Conservation (phyloP, 2,329 filamentous ascomycete species). For the Zymoseptoria ardabiliae region DNA sequence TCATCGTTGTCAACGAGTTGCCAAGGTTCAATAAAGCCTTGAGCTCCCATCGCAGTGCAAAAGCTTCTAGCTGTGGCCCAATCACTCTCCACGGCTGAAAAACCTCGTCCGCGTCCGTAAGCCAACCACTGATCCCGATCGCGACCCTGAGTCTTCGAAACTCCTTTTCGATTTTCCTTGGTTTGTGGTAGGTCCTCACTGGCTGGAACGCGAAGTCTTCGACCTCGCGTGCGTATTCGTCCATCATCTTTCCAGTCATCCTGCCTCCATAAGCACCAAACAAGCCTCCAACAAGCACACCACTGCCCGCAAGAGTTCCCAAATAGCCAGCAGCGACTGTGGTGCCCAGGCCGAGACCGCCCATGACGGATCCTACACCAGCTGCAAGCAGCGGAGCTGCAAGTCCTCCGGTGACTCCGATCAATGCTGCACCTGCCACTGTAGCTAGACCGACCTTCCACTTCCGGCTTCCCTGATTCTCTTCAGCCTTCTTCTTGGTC, state of each 20-base stretch:
- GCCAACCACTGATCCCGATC: slow-evolving; percentile 76
- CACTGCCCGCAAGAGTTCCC: slow-evolving; percentile 71
- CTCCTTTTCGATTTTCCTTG: slow-evolving; percentile 44
- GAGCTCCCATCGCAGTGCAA: slow-evolving; percentile 77
- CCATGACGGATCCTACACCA: slow-evolving; percentile 71
- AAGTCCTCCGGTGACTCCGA: slow-evolving; percentile 73
- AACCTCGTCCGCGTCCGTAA: slow-evolving; percentile 65
- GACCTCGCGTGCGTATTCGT: slow-evolving; percentile 77
- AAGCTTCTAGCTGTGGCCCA: slow-evolving; percentile 65
- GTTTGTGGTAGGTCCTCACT: slow-evolving; percentile 53
- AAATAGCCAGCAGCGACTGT: slow-evolving; percentile 71
- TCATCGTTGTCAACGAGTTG: slow-evolving; percentile 65
- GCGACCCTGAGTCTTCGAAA: slow-evolving; percentile 60
- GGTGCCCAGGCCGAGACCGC: slow-evolving; percentile 66
- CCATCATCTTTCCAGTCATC: slow-evolving; percentile 80
- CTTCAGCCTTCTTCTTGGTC: slow-evolving; percentile 62
- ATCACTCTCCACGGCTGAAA: slow-evolving; percentile 71
- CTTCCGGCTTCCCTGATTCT: slow-evolving; percentile 56
- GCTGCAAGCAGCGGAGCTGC: slow-evolving; percentile 70
- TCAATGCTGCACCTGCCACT: slow-evolving; percentile 78
- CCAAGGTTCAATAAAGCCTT: slow-evolving; percentile 71
- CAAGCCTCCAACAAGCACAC: slow-evolving; percentile 70
- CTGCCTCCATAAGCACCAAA: slow-evolving; percentile 87
- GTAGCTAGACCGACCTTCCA: slow-evolving; percentile 83
- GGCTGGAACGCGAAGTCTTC: slow-evolving; percentile 84